Conservation (phyloP, 2,329 filamentous ascomycete species). For the Clarireedia hainanense region DNA sequence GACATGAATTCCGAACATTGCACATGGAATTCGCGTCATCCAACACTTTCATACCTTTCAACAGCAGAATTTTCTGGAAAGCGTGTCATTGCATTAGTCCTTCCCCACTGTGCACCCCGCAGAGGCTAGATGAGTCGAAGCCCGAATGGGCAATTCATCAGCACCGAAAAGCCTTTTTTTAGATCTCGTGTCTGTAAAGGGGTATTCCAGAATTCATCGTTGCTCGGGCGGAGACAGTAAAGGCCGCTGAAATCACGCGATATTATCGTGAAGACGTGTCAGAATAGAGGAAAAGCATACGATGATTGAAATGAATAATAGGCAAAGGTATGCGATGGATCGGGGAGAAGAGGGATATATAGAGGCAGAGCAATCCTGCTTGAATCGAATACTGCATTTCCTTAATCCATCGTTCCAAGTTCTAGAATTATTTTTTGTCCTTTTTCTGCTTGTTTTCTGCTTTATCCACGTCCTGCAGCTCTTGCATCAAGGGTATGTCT, state of each 20-base stretch:
- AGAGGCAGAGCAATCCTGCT: neutral
- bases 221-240: neutral
- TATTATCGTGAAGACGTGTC: neutral
- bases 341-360: neutral
- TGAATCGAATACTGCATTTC: neutral
- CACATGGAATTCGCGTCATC: no score
- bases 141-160: neutral
- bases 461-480: no score
- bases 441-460: no score
- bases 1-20: no score
- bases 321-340: neutral
- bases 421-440: no score
- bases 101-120: neutral
- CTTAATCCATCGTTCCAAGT: no score
- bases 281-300: constrained; percentile 7
- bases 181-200: neutral
- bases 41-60: neutral
- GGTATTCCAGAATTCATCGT: neutral
- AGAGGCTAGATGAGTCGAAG: neutral
- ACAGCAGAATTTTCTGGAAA: neutral
- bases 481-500: no score
- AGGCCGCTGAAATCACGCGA: constrained; percentile 5
- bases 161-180: neutral
- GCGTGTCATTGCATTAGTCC: neutral
- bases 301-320: constrained; percentile 4